Evolutionary conservation across 106 monocot genomes (phyloP), one percentile per base, ranked within the genome.

Genomic region (Gastrodia elata): DNA sequence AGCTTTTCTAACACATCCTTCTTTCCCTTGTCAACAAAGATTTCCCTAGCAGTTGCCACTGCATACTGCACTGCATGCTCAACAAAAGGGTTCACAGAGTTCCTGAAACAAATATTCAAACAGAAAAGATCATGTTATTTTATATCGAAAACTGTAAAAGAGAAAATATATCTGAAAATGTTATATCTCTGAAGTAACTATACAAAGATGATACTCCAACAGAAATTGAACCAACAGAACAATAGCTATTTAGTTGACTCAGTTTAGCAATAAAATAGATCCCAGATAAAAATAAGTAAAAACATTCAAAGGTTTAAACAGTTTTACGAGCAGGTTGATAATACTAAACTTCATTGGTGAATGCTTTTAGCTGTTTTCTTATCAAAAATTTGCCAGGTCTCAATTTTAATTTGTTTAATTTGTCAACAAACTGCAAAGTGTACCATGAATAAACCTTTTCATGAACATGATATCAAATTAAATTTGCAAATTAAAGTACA

Each of bases 51-150:
- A 72, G 97, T 88, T 49, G 93, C 90, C 73, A 93, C 83, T 61
- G 80, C 81, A 75, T 85, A 93, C 77, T 98, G 90, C 68, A 98
- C 77, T 74, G 97, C 97, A 81, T 91, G 86, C 65, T 98, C 97
- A 20, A 98, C 97, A 79, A 93, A 98, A 77, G 97, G 88, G 61
- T 98, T 98, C 40, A 83, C 33, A 36, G 84, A 75, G 28, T 80
- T 88, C 90, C 97, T 96, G 82, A 70, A 84, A 79, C 72, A 24
- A 69, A 40, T 38, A 37, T 67, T 35, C 2, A 37, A 38, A 67
- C n/a, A 38, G 37, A 67, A 67, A 61, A 32, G 18, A 36, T 37
- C 35, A 67, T 67, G 67, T n/a, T 38, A 36, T 18, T 18, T 67
- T 67, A 37, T 27, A 32, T 14, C 13, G 30, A 61, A 61, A 30